Conservation (phyloP, 176 grass and related monocot genomes). For the Avena eriantha region DNA sequence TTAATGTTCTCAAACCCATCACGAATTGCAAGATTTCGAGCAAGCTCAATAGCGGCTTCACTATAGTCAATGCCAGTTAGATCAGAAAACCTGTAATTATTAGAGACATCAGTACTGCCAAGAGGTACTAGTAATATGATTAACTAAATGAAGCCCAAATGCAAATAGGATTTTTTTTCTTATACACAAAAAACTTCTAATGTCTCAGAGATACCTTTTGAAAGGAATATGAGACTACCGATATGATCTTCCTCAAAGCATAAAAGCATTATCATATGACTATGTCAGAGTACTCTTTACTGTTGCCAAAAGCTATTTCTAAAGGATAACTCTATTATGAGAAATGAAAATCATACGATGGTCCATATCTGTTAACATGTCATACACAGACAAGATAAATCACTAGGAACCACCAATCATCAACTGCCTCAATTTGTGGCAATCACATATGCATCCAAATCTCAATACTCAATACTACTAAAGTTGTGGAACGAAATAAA, state of each 20-base stretch:
- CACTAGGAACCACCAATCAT: not conserved
- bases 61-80: slow-evolving; percentile 92
- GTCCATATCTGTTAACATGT: not conserved
- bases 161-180: not conserved
- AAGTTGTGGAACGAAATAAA: not conserved
- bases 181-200: not conserved
- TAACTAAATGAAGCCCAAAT: not conserved
- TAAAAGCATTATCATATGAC: not conserved
- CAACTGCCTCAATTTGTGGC: not conserved
- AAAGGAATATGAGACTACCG: not conserved
- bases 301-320: not conserved
- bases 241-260: slow-evolving; percentile 11
- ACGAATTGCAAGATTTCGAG: slow-evolving; percentile 68
- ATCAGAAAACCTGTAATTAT: slow-evolving; percentile 72
- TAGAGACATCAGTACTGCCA: slow-evolving; percentile 33
- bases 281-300: not conserved
- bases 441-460: not conserved
- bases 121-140: slow-evolving; percentile 9
- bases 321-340: not conserved
- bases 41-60: slow-evolving; percentile 82
- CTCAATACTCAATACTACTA: not conserved
- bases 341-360: not conserved
- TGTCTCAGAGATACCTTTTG: not conserved
- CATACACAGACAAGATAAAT: not conserved
- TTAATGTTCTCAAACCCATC: slow-evolving; percentile 81